These are phyloP conservation scores for Cardiospermum halicacabum DNA, from an alignment of 345 rosid species.

Conservation along the genomic window DNA sequence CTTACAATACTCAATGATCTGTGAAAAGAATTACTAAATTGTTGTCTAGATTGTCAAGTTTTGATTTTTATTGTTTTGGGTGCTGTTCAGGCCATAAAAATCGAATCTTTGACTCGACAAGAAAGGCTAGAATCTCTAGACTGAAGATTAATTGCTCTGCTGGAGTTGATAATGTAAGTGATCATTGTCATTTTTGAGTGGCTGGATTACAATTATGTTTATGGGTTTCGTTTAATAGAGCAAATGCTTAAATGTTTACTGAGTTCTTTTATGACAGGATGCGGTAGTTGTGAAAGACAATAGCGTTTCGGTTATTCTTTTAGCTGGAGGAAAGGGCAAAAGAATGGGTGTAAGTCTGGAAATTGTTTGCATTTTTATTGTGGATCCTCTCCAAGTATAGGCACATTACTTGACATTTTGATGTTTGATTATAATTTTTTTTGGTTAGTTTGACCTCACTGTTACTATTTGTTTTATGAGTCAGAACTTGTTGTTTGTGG, in stretches of 20 bases:
- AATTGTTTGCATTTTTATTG: background rate
- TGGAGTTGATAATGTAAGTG: slow-evolving; percentile 37
- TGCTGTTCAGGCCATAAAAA: slow-evolving; percentile 29
- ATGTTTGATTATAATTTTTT: background rate
- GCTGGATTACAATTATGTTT: background rate
- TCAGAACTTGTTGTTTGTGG: background rate
- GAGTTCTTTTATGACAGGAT: slow-evolving; percentile 24
- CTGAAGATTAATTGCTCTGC: slow-evolving; percentile 32
- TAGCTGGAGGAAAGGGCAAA: slow-evolving; percentile 94
- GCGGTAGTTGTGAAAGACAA: slow-evolving; percentile 48
- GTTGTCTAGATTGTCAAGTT: background rate
- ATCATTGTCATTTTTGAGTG: background rate
- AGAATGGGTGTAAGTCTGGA: slow-evolving; percentile 77
- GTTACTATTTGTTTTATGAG: background rate
- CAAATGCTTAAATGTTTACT: background rate
- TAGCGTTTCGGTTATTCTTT: slow-evolving; percentile 76
- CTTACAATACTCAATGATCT: background rate
- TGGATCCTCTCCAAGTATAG: background rate
- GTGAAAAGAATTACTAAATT: too few relatives aligned
- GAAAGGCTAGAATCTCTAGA: slow-evolving; percentile 16
- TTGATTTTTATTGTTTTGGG: slow-evolving; percentile 4
- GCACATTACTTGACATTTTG: background rate
- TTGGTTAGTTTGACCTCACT: background rate
- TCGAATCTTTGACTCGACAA: slow-evolving; percentile 13
- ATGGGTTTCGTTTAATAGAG: slow-evolving; percentile 1